Evolutionary conservation across 2,329 filamentous ascomycete species (phyloP).

Genomic region (Geoglossum cookeanum): DNA sequence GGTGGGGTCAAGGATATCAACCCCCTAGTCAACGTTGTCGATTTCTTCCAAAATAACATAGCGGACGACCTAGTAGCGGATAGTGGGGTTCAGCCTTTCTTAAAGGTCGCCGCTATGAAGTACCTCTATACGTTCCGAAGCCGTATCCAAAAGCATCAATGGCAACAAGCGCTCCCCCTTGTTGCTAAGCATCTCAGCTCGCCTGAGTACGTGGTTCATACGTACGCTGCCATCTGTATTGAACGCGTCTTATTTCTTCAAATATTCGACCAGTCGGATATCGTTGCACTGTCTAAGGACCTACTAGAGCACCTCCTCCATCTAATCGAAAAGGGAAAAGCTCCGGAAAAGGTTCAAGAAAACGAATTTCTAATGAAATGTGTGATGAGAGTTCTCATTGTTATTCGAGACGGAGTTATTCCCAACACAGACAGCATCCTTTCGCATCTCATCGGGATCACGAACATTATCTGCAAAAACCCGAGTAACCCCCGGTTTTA

Average conservation of each 20-base stretch:
- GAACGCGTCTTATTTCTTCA: constrained; percentile 77
- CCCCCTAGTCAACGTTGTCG: constrained; percentile 66
- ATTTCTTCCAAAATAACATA: constrained; percentile 88
- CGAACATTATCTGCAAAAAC: constrained; percentile 79
- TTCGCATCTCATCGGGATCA: constrained; percentile 70
- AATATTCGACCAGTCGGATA: constrained; percentile 60
- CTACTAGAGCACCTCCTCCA: constrained; percentile 79
- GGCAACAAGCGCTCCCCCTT: constrained; percentile 74
- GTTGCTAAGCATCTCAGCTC: constrained; percentile 83
- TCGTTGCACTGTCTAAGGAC: constrained; percentile 67
- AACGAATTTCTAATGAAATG: constrained; percentile 98
- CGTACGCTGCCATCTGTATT: constrained; percentile 91
- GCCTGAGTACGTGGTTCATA: constrained; percentile 89
- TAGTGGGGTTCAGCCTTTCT: constrained; percentile 53
- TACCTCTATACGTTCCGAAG: constrained; percentile 95
- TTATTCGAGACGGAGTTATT: constrained; percentile 66
- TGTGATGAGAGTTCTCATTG: constrained; percentile 91
- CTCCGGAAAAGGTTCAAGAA: constrained; percentile 86
- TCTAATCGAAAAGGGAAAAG: constrained; percentile 67
- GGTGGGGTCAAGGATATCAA: constrained; percentile 89
- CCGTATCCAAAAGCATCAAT: constrained; percentile 79
- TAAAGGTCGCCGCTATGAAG: constrained; percentile 96
- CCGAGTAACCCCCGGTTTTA: constrained; percentile 96
- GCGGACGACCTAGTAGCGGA: constrained; percentile 68
- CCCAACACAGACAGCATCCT: constrained; percentile 62